Evolutionary conservation across 1,284 basidiomycete species (phyloP).

Genomic region (Microbotryomycetes sp.): DNA sequence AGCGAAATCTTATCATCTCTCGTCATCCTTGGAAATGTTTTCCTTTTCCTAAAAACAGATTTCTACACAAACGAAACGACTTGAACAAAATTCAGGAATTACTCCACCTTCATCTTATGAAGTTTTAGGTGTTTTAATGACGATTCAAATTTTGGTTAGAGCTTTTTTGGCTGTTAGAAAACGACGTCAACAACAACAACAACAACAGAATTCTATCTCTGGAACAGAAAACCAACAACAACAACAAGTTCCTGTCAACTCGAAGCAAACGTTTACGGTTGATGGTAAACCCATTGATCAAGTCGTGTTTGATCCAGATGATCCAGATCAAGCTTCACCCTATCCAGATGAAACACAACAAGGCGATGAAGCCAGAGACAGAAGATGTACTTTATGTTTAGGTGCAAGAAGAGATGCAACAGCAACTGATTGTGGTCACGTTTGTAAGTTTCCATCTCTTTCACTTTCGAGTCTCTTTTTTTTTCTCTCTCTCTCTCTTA

Average conservation of each 20-base stretch:
- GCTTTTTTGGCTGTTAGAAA: slow-evolving; percentile 26
- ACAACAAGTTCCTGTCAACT: slow-evolving; percentile 9
- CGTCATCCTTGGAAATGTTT: neutral
- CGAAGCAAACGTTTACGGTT: slow-evolving; percentile 23
- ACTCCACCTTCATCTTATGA: slow-evolving; percentile 40
- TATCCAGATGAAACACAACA: slow-evolving; percentile 32
- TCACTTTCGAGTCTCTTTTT: neutral
- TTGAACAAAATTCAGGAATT: slow-evolving; percentile 15
- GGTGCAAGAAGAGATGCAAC: slow-evolving; percentile 38
- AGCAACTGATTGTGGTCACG: slow-evolving; percentile 44
- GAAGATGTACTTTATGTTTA: slow-evolving; percentile 44
- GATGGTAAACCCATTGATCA: slow-evolving; percentile 30
- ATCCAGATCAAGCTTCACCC: slow-evolving; percentile 31
- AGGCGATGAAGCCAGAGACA: slow-evolving; percentile 24
- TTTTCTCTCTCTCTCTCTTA: neutral
- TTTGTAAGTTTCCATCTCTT: slow-evolving; percentile 31
- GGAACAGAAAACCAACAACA: slow-evolving; percentile 6
- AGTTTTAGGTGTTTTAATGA: slow-evolving; percentile 42
- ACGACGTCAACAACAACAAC: slow-evolving; percentile 14
- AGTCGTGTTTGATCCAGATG: slow-evolving; percentile 36
- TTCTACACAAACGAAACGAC: slow-evolving; percentile 28
- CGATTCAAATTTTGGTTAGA: slow-evolving; percentile 40
- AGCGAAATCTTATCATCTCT: neutral
- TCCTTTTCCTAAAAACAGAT: slow-evolving; percentile 10
- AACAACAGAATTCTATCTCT: too few relatives aligned